These are phyloP conservation scores for Copromyces sp. DNA, from an alignment of 495 filamentous ascomycete genomes.

Conservation along the genomic window DNA sequence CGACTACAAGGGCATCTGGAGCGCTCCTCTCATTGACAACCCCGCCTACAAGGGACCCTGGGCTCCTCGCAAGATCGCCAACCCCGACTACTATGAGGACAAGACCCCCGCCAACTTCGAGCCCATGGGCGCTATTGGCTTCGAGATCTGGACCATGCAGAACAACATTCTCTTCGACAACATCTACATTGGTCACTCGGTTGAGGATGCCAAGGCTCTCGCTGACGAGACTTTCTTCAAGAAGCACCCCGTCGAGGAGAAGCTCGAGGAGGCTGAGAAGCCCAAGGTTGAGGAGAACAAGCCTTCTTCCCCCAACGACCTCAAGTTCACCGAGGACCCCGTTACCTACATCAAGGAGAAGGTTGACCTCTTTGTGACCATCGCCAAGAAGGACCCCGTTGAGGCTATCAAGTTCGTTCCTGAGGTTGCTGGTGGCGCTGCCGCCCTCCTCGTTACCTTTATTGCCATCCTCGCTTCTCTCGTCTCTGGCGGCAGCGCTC, in stretches of 20 bases:
- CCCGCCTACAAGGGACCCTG: conserved; percentile 95
- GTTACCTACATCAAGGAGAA: conserved; percentile 84
- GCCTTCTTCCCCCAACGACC: conserved; percentile 54
- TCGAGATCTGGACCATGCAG: conserved; percentile 99
- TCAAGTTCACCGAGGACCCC: conserved; percentile 89
- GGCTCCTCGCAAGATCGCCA: conserved; percentile 91
- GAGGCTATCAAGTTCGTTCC: conserved; percentile 86
- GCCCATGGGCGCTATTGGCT: conserved; percentile 96
- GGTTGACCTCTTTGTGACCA: conserved; percentile 74
- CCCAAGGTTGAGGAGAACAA: conserved; percentile 66
- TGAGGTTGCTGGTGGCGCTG: conserved; percentile 75
- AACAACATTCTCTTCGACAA: conserved; percentile 99
- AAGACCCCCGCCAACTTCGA: conserved; percentile 94
- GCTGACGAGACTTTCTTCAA: conserved; percentile 86
- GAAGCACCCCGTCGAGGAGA: conserved; percentile 79
- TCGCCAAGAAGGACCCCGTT: conserved; percentile 79
- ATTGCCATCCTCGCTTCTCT: conserved; percentile 56
- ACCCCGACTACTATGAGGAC: conserved; percentile 96
- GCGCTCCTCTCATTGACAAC: conserved; percentile 90
- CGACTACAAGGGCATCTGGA: conserved; percentile 98
- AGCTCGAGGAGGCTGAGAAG: conserved; percentile 70
- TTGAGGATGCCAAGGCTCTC: conserved; percentile 84
- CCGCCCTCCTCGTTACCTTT: conserved; percentile 56
- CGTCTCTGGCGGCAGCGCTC: conserved; percentile 26
- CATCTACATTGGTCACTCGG: conserved; percentile 98